A percentile compares a stretch with the other conserved stretches of the same genome.
These are phyloP conservation scores for Colletotrichum sp. DNA, from an alignment of 2,329 filamentous ascomycete genomes.

Conservation along the genomic window DNA sequence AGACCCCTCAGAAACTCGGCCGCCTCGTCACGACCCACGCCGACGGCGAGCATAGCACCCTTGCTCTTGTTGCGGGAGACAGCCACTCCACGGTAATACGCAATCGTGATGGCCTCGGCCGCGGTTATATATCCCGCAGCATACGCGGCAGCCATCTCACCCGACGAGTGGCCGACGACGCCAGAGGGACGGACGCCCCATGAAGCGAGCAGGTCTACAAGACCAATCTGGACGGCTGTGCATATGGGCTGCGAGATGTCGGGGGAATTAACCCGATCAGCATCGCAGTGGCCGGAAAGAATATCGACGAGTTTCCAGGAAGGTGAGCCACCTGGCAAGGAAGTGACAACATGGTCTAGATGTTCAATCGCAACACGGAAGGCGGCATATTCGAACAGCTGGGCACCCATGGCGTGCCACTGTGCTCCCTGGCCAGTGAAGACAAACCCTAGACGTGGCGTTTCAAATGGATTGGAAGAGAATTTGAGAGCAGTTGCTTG, in stretches of 20 bases:
- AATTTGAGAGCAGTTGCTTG: not conserved
- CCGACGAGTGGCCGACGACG: slow-evolving; percentile 47
- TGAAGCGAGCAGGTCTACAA: slow-evolving; percentile 41
- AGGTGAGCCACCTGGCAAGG: fast-evolving
- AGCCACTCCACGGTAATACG: slow-evolving; percentile 41
- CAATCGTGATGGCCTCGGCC: slow-evolving; percentile 38
- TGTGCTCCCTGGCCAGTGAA: not conserved
- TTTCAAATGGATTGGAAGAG: not conserved
- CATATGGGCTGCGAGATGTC: slow-evolving; percentile 32
- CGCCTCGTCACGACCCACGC: slow-evolving; percentile 30
- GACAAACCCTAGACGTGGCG: not conserved
- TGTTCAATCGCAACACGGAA: fast-evolving
- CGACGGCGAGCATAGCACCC: slow-evolving; percentile 43
- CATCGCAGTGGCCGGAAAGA: not conserved
- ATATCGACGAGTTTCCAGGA: not conserved
- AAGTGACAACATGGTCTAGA: fast-evolving
- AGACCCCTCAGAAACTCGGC: not conserved
- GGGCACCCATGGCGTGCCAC: not conserved
- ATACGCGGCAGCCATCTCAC: slow-evolving; percentile 51
- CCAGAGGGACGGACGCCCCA: slow-evolving; percentile 33
- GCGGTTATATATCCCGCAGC: slow-evolving; percentile 38
- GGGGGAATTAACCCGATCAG: fast-evolving
- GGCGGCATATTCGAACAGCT: not conserved
- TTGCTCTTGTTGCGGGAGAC: not conserved
- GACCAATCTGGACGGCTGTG: slow-evolving; percentile 40